Conservation (phyloP, 1,139 yeast species). For the Diutina mesorugosa region DNA sequence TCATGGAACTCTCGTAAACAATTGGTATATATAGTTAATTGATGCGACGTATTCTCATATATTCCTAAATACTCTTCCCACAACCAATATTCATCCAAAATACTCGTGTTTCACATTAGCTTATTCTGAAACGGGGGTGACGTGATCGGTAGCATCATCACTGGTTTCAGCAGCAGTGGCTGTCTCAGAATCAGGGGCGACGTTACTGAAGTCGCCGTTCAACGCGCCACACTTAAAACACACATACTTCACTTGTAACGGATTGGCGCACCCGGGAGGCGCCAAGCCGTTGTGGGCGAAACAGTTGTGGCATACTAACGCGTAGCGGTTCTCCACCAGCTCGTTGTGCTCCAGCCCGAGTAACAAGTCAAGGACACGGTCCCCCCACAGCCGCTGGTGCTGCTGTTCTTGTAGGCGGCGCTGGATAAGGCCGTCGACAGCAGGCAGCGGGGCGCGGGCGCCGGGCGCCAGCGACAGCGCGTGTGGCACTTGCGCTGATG, state of each 20-base stretch:
- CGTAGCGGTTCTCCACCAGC: constrained; percentile 51
- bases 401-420: neutral
- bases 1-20: constrained; percentile 65
- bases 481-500: neutral
- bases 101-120: too few species aligned
- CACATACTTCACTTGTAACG: constrained; percentile 41
- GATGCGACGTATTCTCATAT: neutral
- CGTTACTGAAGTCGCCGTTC: constrained; percentile 26
- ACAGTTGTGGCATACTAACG: constrained; percentile 60
- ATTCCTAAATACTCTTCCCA: too few species aligned
- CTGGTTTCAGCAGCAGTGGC: too few species aligned
- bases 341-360: constrained; percentile 64
- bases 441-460: neutral
- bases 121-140: too few species aligned
- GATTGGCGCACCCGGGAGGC: constrained; percentile 49
- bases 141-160: too few species aligned
- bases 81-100: too few species aligned
- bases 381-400: constrained; percentile 8
- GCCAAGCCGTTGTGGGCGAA: constrained; percentile 71
- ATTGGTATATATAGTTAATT: too few species aligned
- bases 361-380: constrained; percentile 36
- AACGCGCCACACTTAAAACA: constrained; percentile 65
- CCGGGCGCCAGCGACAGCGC: neutral
- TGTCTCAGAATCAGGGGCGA: too few species aligned
- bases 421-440: neutral